phyloP scores from a whole-genome alignment of 208 protist genomes.

The Crithidia brevicula region DNA sequence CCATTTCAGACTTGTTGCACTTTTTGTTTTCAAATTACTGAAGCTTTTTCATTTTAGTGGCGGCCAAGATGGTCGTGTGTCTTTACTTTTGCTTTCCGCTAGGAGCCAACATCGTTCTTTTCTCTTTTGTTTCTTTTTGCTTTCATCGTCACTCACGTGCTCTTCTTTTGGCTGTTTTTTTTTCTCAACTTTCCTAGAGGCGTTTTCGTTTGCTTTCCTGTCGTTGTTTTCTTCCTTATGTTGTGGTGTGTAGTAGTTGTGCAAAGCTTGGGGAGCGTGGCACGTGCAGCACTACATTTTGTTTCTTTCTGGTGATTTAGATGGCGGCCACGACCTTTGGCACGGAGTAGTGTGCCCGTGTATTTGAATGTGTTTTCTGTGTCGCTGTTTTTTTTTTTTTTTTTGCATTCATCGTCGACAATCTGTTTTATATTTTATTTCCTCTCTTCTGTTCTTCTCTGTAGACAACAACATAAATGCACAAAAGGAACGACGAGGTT shows the following conservation, averaged over 20 bases:
- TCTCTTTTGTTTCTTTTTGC: background rate
- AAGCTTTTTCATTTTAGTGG: background rate
- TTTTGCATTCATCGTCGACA: background rate
- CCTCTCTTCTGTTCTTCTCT: background rate
- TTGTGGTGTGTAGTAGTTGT: background rate
- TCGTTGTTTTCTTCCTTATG: background rate
- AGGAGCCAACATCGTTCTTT: background rate
- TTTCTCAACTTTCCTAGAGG: background rate
- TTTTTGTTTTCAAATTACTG: too few species aligned
- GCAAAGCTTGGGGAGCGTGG: too few species aligned
- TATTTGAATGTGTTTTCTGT: background rate
- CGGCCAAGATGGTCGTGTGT: background rate
- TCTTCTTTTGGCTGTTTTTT: conserved; percentile 1
- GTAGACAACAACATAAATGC: background rate
- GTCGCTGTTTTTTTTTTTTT: background rate
- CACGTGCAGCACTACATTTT: too few species aligned
- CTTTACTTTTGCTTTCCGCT: background rate
- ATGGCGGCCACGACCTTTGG: too few species aligned
- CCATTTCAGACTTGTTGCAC: too few species aligned
- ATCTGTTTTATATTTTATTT: background rate
- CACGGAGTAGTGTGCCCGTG: too few species aligned
- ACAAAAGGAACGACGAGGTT: background rate
- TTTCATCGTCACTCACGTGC: background rate
- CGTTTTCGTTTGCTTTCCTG: background rate
- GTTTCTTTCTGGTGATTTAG: background rate